A percentile compares a stretch with the other conserved stretches of the same genome.
Conservation (phyloP, 352 stramenopile genomes). For the Pythium pectinolyticum region DNA sequence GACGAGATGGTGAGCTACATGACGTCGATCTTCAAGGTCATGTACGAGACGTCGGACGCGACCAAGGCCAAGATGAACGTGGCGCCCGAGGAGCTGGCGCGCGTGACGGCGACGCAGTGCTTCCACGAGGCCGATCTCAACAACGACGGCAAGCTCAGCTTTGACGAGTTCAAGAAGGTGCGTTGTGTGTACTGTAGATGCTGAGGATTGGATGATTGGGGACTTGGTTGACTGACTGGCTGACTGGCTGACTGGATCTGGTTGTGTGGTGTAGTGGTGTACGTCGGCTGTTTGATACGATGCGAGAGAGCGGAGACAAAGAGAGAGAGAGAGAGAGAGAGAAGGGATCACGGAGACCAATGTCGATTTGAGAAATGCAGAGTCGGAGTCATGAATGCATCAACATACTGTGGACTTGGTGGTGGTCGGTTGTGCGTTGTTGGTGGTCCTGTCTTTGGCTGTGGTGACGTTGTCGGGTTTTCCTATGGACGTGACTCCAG, state of each 20-base stretch:
- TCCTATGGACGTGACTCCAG: no score
- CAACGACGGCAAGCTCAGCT: constrained; percentile 82
- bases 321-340: no score
- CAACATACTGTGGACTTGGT: no score
- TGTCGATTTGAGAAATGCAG: no score
- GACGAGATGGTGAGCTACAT: constrained; percentile 89
- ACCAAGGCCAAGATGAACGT: constrained; percentile 78
- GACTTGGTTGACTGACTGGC: background rate
- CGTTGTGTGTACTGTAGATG: background rate
- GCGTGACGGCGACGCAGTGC: constrained; percentile 76
- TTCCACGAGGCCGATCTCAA: constrained; percentile 87
- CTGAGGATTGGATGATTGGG: background rate
- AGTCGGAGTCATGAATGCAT: no score
- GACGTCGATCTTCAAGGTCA: constrained; percentile 89
- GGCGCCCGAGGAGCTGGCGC: constrained; percentile 73
- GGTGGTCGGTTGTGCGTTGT: background rate
- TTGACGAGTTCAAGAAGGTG: constrained; percentile 90
- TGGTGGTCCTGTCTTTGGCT: background rate
- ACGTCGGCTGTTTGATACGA: constrained; percentile 7
- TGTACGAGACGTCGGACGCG: constrained; percentile 85
- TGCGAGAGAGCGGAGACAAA: no score
- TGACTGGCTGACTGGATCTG: background rate
- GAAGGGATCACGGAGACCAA: no score
- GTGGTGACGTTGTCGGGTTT: background rate
- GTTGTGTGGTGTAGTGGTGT: constrained; percentile 19